Conservation (phyloP, 169 alveolate species). For the Babesia sp. region DNA sequence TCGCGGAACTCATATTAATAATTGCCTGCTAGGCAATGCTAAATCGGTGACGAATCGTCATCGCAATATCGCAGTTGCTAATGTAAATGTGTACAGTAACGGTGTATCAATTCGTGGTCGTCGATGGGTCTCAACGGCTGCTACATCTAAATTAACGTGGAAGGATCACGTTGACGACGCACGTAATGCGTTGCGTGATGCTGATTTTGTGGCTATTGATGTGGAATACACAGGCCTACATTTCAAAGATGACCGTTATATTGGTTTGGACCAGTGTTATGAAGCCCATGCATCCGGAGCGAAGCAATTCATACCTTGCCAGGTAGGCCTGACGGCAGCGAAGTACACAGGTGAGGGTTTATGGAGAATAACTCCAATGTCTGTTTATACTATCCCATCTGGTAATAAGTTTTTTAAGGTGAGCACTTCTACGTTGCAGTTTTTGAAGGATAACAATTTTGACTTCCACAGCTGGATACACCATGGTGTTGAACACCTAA, state of each 20-base stretch:
- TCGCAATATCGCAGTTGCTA: no score
- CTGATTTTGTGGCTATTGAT: constrained; percentile 79
- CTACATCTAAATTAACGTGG: constrained; percentile 54
- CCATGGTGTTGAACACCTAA: constrained; percentile 79
- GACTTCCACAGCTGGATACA: constrained; percentile 84
- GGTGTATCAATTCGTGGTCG: neutral
- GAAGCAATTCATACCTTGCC: constrained; percentile 82
- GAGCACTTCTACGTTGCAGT: constrained; percentile 75
- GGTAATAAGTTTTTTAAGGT: constrained; percentile 76
- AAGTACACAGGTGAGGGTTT: constrained; percentile 41
- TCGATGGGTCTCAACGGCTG: constrained; percentile 1
- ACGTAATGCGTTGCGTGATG: constrained; percentile 50
- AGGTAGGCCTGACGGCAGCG: constrained; percentile 84
- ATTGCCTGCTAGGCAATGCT: no score
- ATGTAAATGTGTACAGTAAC: no score
- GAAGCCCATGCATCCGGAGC: constrained; percentile 87
- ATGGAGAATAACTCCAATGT: constrained; percentile 84
- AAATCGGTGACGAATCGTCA: no score
- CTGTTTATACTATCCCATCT: constrained; percentile 79
- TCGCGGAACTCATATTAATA: no score
- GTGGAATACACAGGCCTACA: constrained; percentile 82
- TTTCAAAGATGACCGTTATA: constrained; percentile 76
- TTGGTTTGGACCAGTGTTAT: constrained; percentile 83
- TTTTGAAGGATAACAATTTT: constrained; percentile 81
- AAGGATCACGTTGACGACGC: constrained; percentile 54